These are phyloP conservation scores for Albizia julibrissin DNA, from an alignment of 306 rosid genomes.

Conservation along the genomic window DNA sequence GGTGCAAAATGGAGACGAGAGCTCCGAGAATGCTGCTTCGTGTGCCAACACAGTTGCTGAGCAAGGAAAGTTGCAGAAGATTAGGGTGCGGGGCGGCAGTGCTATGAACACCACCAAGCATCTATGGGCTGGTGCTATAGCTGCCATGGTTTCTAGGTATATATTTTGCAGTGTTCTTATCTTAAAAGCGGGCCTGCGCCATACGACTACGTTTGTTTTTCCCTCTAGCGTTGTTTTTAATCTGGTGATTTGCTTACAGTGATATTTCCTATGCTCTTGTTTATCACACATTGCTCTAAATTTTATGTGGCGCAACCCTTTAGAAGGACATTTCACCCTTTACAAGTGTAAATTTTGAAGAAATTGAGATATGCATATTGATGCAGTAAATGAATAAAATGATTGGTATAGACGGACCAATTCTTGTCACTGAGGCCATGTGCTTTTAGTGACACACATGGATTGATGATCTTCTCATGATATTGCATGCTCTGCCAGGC, in stretches of 20 bases:
- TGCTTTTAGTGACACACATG: not conserved
- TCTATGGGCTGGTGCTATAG: conserved; percentile 94
- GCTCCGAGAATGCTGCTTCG: conserved; percentile 37
- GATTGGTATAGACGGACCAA: not conserved
- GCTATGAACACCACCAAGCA: conserved; percentile 89
- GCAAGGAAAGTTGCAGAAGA: conserved; percentile 39
- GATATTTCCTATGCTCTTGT: not conserved
- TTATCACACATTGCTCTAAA: not conserved
- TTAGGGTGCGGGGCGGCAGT: conserved; percentile 45
- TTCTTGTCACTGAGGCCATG: not conserved
- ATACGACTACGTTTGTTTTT: not conserved
- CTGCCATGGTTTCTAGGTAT: conserved; percentile 99
- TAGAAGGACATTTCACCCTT: not conserved
- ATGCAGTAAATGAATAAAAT: not conserved
- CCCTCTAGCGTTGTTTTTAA: not conserved
- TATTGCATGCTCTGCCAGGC: not conserved
- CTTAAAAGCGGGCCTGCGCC: not conserved
- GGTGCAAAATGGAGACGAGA: conserved; percentile 51
- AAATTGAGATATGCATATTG: not conserved
- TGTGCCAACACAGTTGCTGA: conserved; percentile 21
- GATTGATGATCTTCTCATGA: not conserved
- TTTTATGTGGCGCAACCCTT: not conserved
- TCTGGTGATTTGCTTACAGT: not conserved
- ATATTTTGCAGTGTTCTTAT: not conserved
- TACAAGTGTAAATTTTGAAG: not conserved